Conservation (phyloP, 2,329 filamentous ascomycete species). For the Colletotrichum karsti region DNA sequence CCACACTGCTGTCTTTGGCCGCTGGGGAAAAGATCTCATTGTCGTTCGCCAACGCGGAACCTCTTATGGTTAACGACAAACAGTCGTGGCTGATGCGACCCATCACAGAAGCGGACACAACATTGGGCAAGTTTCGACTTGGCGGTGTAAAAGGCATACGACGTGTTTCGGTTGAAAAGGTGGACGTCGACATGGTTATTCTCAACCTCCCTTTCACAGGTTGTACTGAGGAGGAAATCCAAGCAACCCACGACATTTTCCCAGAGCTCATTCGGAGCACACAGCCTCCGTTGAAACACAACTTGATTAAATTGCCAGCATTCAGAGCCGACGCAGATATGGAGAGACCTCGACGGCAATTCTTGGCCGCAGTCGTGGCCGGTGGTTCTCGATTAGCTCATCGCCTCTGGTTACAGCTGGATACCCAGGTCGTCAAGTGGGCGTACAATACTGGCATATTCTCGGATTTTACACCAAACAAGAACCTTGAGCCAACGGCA, state of each 20-base stretch:
- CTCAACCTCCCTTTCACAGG: neutral
- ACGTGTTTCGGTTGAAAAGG: neutral
- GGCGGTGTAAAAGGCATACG: neutral
- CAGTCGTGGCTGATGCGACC: neutral
- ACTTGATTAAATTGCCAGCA: too few relatives aligned
- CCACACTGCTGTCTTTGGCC: neutral
- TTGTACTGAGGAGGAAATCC: neutral
- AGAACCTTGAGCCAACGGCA: neutral
- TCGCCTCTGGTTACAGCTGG: neutral
- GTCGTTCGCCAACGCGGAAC: neutral
- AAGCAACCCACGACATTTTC: neutral
- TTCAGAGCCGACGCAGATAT: neutral
- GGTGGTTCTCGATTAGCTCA: neutral
- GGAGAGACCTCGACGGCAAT: neutral
- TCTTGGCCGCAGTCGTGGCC: neutral
- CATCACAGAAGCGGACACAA: neutral
- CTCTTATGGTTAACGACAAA: neutral
- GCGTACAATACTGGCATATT: conserved; percentile 9
- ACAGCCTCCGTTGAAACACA: neutral
- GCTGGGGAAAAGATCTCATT: neutral
- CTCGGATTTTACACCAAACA: neutral
- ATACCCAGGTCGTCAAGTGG: neutral
- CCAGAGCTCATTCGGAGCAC: neutral
- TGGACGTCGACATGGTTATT: conserved; percentile 6
- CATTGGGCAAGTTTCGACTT: neutral